phyloP scores from a whole-genome alignment of 352 stramenopile species.

The Globisporangium splendens region DNA sequence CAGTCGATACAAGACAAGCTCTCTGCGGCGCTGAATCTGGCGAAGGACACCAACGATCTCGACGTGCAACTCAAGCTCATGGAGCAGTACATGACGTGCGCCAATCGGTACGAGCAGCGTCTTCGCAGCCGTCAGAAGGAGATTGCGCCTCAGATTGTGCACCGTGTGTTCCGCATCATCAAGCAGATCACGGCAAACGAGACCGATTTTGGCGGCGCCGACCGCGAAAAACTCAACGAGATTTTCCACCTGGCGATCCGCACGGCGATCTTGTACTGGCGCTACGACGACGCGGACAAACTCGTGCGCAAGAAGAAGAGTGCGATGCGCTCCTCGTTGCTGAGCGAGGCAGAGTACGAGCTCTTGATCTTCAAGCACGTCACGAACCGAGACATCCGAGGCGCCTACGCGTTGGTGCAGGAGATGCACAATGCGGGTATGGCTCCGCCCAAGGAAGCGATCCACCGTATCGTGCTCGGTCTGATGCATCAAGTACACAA shows the following conservation, averaged over 20 bases:
- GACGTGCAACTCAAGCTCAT: constrained; percentile 59
- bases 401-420: constrained; percentile 61
- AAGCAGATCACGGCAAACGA: constrained; percentile 30
- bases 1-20: constrained; percentile 46
- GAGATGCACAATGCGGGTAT: constrained; percentile 80
- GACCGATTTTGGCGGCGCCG: constrained; percentile 9
- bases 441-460: constrained; percentile 55
- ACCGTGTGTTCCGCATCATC: constrained; percentile 56
- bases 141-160: constrained; percentile 58
- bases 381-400: constrained; percentile 38
- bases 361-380: constrained; percentile 65
- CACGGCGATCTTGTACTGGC: constrained; percentile 56
- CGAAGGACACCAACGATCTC: constrained; percentile 40
- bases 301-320: constrained; percentile 53
- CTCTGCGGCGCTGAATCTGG: constrained; percentile 12
- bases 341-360: constrained; percentile 54
- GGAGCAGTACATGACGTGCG: constrained; percentile 76
- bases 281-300: constrained; percentile 45
- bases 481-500: constrained; percentile 40
- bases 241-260: constrained; percentile 61
- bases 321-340: constrained; percentile 22
- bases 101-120: constrained; percentile 50
- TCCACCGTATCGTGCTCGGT: constrained; percentile 69
- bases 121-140: constrained; percentile 45
- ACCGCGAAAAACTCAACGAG: constrained; percentile 35